phyloP scores from a whole-genome alignment of 192 early-diverging fungal species.

The Coemansia sp. region DNA sequence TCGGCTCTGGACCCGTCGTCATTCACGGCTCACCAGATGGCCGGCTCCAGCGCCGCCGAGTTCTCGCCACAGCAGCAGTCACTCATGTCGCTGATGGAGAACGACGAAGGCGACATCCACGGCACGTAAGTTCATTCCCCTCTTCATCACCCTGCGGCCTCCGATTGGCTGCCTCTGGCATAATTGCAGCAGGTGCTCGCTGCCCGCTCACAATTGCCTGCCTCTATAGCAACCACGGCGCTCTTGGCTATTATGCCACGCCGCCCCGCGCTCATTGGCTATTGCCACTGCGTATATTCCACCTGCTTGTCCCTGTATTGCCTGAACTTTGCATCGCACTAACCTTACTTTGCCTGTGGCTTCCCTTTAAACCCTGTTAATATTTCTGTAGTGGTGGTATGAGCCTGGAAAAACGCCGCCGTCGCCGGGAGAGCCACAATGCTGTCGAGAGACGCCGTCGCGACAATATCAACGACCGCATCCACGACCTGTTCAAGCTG shows the following conservation, averaged over 20 bases:
- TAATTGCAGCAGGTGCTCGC: constrained; percentile 7
- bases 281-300: background rate
- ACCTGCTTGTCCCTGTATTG: background rate
- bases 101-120: constrained; percentile 38
- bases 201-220: constrained; percentile 1
- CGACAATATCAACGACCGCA: constrained; percentile 99
- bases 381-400: constrained; percentile 5
- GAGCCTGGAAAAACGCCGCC: constrained; percentile 80
- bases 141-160: background rate
- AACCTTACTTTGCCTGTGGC: background rate
- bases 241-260: constrained; percentile 7
- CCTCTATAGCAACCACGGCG: background rate
- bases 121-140: constrained; percentile 40
- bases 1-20: constrained; percentile 58
- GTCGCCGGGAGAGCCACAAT: constrained; percentile 95
- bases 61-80: constrained; percentile 50
- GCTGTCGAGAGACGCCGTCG: constrained; percentile 94
- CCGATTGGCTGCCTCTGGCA: constrained; percentile 2
- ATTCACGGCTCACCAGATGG: constrained; percentile 34
- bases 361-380: background rate
- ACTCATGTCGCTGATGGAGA: constrained; percentile 52
- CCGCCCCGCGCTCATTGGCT: constrained; percentile 3
- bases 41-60: constrained; percentile 34
- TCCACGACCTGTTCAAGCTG: constrained; percentile 83
- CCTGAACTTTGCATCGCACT: background rate